A percentile compares a stretch with the other conserved stretches of the same genome.
Conservation (phyloP, 2,329 filamentous ascomycete genomes). For the Colletotrichum sp. region DNA sequence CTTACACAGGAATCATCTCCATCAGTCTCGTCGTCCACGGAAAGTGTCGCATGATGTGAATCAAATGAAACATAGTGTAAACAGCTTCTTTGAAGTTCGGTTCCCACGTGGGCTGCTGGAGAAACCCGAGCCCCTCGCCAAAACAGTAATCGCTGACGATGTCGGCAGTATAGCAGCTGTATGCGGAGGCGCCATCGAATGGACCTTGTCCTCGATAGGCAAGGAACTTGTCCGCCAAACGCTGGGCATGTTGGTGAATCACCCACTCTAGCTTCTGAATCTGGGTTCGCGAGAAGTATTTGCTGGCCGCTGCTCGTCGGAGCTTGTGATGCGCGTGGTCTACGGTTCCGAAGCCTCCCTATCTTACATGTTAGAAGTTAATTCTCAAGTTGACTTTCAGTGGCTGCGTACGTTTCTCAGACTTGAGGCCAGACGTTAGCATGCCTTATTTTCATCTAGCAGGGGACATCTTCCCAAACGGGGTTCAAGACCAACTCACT, state of each 20-base stretch:
- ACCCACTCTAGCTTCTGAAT: background rate
- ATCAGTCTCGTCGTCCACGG: slow-evolving; percentile 2
- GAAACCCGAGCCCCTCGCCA: slow-evolving; percentile 25
- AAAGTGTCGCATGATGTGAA: slow-evolving; percentile 17
- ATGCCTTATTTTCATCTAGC: background rate
- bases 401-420: background rate
- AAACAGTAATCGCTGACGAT: slow-evolving; percentile 40
- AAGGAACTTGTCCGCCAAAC: background rate
- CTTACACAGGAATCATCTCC: slow-evolving; percentile 11
- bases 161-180: slow-evolving; percentile 42
- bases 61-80: slow-evolving; percentile 16
- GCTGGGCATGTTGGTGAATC: background rate
- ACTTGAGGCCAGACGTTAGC: background rate
- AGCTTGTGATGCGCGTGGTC: slow-evolving; percentile 37
- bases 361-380: background rate
- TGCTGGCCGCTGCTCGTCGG: slow-evolving; percentile 31
- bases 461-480: background rate
- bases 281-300: slow-evolving; percentile 35
- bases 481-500: background rate
- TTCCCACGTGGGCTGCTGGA: slow-evolving; percentile 9
- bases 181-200: slow-evolving; percentile 37
- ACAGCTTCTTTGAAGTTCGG: slow-evolving; percentile 13
- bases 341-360: slow-evolving; percentile 29
- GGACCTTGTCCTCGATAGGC: slow-evolving; percentile 19
- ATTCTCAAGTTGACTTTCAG: background rate